A percentile compares a stretch with the other conserved stretches of the same genome.
These are phyloP conservation scores for Cucurbita pepo DNA, from an alignment of 306 rosid species.

Conservation along the genomic window DNA sequence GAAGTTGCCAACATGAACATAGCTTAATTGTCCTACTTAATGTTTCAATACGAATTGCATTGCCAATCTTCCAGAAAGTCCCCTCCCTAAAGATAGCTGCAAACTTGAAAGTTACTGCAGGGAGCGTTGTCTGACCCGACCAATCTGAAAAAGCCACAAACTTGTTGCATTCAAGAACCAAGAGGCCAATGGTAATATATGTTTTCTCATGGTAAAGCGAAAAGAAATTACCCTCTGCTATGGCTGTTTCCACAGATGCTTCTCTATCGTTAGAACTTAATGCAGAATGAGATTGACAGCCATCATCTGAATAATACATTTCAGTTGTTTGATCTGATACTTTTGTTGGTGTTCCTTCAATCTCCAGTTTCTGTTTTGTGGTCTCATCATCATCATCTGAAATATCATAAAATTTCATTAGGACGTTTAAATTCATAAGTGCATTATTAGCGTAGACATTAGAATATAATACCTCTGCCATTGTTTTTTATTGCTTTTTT, in stretches of 20 bases:
- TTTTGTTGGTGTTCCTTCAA: no score
- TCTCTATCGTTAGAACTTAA: not conserved
- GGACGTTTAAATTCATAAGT: not conserved
- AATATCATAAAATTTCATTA: not conserved
- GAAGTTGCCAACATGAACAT: not conserved
- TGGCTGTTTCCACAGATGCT: not conserved
- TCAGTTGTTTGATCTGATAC: no score
- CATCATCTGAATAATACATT: not conserved
- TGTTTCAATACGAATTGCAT: not conserved
- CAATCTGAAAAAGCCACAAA: not conserved
- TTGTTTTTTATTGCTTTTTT: no score
- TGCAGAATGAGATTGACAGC: not conserved
- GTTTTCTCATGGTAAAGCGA: no score
- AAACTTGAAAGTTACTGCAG: not conserved
- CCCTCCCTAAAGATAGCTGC: not conserved
- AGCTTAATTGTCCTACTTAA: not conserved
- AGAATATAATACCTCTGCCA: not conserved
- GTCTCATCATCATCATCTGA: not conserved
- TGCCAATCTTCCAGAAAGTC: not conserved
- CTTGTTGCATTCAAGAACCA: not conserved
- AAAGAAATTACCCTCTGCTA: not conserved
- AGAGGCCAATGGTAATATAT: not conserved
- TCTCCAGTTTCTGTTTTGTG: not conserved
- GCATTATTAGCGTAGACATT: not conserved
- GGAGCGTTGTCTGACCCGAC: not conserved